Base-by-base conservation (phyloP, 768 basidiomycete species). In the Mrakia frigida region DNA sequence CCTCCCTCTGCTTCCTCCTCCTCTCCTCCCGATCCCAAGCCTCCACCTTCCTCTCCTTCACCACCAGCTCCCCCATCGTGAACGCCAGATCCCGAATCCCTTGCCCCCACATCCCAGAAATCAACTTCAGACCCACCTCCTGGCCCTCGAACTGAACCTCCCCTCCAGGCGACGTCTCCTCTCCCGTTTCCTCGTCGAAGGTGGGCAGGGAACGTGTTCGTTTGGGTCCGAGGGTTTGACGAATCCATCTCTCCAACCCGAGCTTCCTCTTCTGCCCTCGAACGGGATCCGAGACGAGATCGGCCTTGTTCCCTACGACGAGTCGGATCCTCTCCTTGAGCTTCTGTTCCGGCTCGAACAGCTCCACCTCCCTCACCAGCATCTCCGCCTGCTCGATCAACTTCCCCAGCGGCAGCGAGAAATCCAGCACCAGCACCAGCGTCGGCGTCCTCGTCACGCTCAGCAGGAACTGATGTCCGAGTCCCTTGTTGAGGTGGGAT, bases 271-370 rank as follows among this genome's bases (percentile, higher is more conserved):
- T 71, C 16, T 28, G 46, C 4, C 76, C 76, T 37, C 37, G 25
- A 10, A 31, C 28, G 1, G 46, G 37, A 53, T 71, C 86, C 2
- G 85, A 91, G 3, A 96, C 87, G 43, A 92, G 82, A 84, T 99
- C 97, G 0, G 94, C 97, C 83, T 99, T 99, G 86, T 98, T 99
- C 37, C 93, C 92, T 25, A 98, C 86, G 56, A 99, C 92, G 81
- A 97, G 86, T 35, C 90, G 86, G 31, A 89, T 91, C 81, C 91
- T 89, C 28, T 83, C 81, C 81, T 90, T 91, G 87, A 98, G 88
- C 21, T 91, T 68, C 41, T 69, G 56, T 33, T 78, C 93, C 2
- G 87, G 85, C 81, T 91, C 89, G 77, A 84, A 85, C 80, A 87
- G 88, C 80, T 94, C 92, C 39, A 98, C 84, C 83, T 98, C 96